Conservation (phyloP, 352 stramenopile species). For the Phytophthora citricola region DNA sequence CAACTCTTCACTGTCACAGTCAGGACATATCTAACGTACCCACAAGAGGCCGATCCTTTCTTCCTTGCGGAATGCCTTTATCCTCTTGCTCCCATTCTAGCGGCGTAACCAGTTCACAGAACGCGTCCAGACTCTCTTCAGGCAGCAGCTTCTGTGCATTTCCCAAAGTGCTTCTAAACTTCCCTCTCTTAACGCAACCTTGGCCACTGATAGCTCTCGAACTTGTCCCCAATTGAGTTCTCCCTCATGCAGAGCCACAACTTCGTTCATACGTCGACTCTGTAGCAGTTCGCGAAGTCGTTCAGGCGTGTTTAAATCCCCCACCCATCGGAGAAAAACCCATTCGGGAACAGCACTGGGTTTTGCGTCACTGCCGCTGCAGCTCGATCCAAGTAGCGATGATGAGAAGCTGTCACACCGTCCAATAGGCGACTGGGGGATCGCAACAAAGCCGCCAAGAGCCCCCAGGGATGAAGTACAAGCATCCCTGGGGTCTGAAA, state of each 20-base stretch:
- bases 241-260: conserved; percentile 38
- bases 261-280: conserved; percentile 69
- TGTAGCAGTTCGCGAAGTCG: conserved; percentile 63
- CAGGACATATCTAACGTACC: conserved; percentile 30
- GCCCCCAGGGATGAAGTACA: conserved; percentile 63
- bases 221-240: conserved; percentile 46
- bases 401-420: conserved; percentile 62
- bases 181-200: conserved; percentile 56
- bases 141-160: conserved; percentile 68
- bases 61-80: conserved; percentile 24
- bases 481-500: conserved; percentile 31
- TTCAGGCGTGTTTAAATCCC: conserved; percentile 67
- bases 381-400: conserved; percentile 71
- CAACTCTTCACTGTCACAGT: not conserved
- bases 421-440: conserved; percentile 69
- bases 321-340: conserved; percentile 86
- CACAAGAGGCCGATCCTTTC: conserved; percentile 42
- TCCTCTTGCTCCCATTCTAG: conserved; percentile 49
- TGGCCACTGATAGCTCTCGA: conserved; percentile 33
- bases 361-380: conserved; percentile 80
- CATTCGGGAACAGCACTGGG: conserved; percentile 73
- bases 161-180: conserved; percentile 66
- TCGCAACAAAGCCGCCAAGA: conserved; percentile 61
- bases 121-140: conserved; percentile 59
- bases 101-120: conserved; percentile 76